Base-by-base conservation (phyloP, 1,284 basidiomycete species). In the Leccinum huronense region DNA sequence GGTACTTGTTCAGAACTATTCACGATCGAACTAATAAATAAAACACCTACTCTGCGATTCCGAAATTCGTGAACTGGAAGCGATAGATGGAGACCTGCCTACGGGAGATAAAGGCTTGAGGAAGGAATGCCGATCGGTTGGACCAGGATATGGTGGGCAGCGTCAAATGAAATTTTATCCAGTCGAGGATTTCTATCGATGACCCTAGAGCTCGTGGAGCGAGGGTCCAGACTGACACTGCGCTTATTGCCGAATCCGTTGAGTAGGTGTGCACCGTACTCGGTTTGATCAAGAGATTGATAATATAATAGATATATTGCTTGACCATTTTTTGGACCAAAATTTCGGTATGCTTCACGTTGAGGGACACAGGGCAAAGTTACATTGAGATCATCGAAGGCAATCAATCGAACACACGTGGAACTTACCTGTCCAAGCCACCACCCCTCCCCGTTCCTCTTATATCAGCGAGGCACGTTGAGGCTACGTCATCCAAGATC, bases 391-490 rank as follows among this genome's bases (percentile, higher is more conserved):
- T 27, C 23, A 27, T 27, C 23, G 23, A 27, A 27, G 23, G 23
- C 23, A 27, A 27, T 27, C 23, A 27, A 27, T 27, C 23, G 23
- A 27, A 27, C 23, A 27, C 23, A 27, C 23, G 23, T 27, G 23
- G 23, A 27, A 27, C 23, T 27, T 27, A 27, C 23, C 23, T 27
- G 23, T 27, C 23, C 23, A 27, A 27, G 23, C 23, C 23, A 27
- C 23, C 23, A 27, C 23, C 23, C 23, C 23, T 27, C 23, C 84
- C 83, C 77, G 68, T 72, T 79, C 77, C 80, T 76, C 77, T 79
- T 77, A 75, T 75, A 75, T 73, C 80, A 81, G 81, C 80, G 80
- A 85, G 81, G 86, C 86, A 80, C 86, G 87, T 88, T 88, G 86
- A 90, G 89, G 89, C 88, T 88, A 79, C 23, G 23, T 83, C 81